These are phyloP conservation scores for Fusarium transvaalense DNA, from an alignment of 2,329 filamentous ascomycete genomes.

Conservation along the genomic window DNA sequence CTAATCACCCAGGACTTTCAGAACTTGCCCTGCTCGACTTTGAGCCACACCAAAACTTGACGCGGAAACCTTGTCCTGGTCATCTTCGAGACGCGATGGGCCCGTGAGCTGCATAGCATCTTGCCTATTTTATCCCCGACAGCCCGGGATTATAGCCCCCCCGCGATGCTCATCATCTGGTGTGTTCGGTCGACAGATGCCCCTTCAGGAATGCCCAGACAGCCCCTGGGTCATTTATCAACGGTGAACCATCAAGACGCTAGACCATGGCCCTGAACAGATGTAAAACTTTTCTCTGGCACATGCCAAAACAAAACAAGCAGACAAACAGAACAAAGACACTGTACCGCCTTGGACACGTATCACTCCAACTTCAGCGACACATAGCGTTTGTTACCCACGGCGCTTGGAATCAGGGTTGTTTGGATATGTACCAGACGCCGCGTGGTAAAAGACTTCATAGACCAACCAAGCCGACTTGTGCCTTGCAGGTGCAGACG, in stretches of 20 bases:
- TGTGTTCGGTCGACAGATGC: constrained; percentile 35
- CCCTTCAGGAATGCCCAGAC: constrained; percentile 43
- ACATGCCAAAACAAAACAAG: constrained; percentile 6
- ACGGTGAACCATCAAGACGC: constrained; percentile 19
- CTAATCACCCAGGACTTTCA: constrained; percentile 1
- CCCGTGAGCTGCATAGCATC: constrained; percentile 37
- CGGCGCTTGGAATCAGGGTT: constrained; percentile 37
- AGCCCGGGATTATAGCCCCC: constrained; percentile 28
- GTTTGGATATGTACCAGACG: constrained; percentile 25
- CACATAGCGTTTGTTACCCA: constrained; percentile 13
- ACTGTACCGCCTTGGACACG: not conserved
- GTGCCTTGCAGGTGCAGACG: constrained; percentile 38
- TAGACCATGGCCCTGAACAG: not conserved
- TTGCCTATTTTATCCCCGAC: constrained; percentile 34
- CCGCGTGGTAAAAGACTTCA: constrained; percentile 17
- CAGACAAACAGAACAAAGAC: constrained; percentile 12
- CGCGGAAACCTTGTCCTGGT: constrained; percentile 37
- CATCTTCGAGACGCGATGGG: constrained; percentile 42
- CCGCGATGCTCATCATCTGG: constrained; percentile 37
- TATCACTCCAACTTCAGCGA: constrained; percentile 12
- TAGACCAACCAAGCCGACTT: constrained; percentile 37
- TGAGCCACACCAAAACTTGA: constrained; percentile 47
- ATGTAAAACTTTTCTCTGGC: constrained; percentile 22
- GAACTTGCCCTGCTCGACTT: constrained; percentile 11
- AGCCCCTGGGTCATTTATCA: constrained; percentile 30